Evolutionary conservation across 306 rosid genomes (phyloP), one percentile per base, ranked within the genome.

Genomic region (Canavalia ensiformis): DNA sequence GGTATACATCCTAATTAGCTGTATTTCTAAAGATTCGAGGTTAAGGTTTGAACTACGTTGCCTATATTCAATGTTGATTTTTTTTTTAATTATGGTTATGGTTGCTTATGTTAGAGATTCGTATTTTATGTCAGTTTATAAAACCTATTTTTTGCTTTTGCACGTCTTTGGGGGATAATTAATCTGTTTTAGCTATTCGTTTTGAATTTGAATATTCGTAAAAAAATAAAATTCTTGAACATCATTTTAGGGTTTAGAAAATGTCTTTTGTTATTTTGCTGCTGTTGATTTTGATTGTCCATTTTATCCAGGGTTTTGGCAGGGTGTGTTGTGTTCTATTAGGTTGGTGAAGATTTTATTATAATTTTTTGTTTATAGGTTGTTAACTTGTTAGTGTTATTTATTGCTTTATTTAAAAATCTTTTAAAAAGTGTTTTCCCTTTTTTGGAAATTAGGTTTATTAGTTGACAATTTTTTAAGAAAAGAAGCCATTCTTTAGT

Each of bases 251-350:
- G 29, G 41, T 52, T 77, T 67, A 66, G 44, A 8, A 28, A 51
- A 41, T 54, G 11, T 42, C 44, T 78, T 31, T 3, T 34, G 45
- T 74, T 59, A 81, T 52, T 59, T 42, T 65, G 41, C 42, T 18
- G 4, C 75, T 50, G 18, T 44, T 64, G 63, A 31, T 78, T 50
- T 51, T 12, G 31, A 28, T 18, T 79, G 29, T 56, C 76, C 28
- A 44, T 25, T 47, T 28, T 59, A 6, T 60, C 50, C 39, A 34
- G 41, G 77, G 59, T 25, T 47, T 71, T 70, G 49, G 59, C 7
- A 2, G 34, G 56, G 10, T 25, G 25, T 8, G 34, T 2, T 10
- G 66, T 33, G 18, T 29, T n/a, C 28, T n/a, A 4, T 8, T 46
- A 13, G 5, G 6, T 29, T 29, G 31, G n/a, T 1, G 37, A 44